Percentiles rank a stretch among this genome's conserved stretches.
Conservation (phyloP, 1,139 yeast species). For the Kazachstania sp. region DNA sequence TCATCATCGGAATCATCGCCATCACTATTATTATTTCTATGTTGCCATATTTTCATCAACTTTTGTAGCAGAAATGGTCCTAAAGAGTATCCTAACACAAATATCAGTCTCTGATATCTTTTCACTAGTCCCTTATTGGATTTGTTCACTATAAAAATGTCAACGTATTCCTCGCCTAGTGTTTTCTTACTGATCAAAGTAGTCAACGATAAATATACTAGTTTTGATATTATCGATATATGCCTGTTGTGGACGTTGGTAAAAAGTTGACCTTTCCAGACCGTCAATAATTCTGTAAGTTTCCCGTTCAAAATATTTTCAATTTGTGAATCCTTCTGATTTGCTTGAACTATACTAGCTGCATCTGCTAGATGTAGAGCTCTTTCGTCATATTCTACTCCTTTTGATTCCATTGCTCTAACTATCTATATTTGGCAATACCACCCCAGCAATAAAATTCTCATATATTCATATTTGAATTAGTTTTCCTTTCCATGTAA, state of each 20-base stretch:
- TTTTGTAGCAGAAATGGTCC: conserved; percentile 46
- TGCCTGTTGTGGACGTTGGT: conserved; percentile 58
- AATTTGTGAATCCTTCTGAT: conserved; percentile 77
- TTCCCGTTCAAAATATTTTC: conserved; percentile 49
- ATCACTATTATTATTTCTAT: not conserved
- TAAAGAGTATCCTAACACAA: conserved; percentile 46
- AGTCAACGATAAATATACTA: conserved; percentile 59
- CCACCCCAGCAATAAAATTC: not conserved
- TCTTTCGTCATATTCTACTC: not conserved
- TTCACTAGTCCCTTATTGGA: conserved; percentile 46
- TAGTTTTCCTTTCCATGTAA: too few relatives aligned
- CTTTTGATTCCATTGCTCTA: not conserved
- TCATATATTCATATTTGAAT: too few relatives aligned
- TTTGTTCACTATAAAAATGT: conserved; percentile 57
- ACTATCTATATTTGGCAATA: not conserved
- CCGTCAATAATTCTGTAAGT: conserved; percentile 43
- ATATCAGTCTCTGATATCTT: conserved; percentile 39
- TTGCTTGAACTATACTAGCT: conserved; percentile 58
- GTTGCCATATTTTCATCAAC: conserved; percentile 10
- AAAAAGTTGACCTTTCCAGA: conserved; percentile 54
- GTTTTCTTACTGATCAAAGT: conserved; percentile 73
- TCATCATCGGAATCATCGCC: not conserved
- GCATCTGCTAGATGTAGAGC: conserved; percentile 37
- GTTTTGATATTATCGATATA: conserved; percentile 48
- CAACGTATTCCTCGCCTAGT: conserved; percentile 90